These are phyloP conservation scores for Suillus variegatus DNA, from an alignment of 768 basidiomycete genomes.

Conservation along the genomic window DNA sequence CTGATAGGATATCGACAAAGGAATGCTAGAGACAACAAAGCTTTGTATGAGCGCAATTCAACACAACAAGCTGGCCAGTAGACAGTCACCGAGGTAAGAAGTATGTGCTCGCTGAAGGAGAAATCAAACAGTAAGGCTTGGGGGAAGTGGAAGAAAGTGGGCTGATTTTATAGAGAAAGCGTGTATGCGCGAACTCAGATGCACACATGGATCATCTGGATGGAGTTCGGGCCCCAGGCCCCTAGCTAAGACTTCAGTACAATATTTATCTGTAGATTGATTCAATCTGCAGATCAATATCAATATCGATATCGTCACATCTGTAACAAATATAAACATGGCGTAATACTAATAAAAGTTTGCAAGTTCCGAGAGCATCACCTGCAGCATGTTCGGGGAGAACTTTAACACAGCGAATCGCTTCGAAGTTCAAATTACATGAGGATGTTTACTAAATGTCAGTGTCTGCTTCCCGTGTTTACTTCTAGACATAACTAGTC, in stretches of 20 bases:
- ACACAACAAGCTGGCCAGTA: not conserved
- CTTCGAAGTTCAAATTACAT: slow-evolving; percentile 26
- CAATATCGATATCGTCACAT: not conserved
- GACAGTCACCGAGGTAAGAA: not conserved
- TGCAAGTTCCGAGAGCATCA: not conserved
- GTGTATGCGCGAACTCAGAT: not conserved
- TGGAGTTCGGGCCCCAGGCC: not conserved
- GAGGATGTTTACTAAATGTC: slow-evolving; percentile 20
- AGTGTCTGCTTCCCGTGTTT: slow-evolving; percentile 7
- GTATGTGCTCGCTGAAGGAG: not conserved
- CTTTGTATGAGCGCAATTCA: not conserved
- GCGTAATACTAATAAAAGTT: not conserved
- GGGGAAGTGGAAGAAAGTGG: not conserved
- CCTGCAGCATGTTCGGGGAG: not conserved
- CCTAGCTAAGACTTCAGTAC: not conserved
- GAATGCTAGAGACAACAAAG: not conserved
- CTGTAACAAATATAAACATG: not conserved
- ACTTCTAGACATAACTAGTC: slow-evolving; percentile 27
- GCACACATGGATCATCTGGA: not conserved
- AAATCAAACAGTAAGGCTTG: not conserved
- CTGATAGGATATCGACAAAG: not conserved
- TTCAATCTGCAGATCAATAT: too few relatives aligned
- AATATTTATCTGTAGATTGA: not conserved
- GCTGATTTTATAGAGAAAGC: not conserved
- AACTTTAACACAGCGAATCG: not conserved